phyloP scores from a whole-genome alignment of 148 eudicot genomes.

The Rhododendron molle region DNA sequence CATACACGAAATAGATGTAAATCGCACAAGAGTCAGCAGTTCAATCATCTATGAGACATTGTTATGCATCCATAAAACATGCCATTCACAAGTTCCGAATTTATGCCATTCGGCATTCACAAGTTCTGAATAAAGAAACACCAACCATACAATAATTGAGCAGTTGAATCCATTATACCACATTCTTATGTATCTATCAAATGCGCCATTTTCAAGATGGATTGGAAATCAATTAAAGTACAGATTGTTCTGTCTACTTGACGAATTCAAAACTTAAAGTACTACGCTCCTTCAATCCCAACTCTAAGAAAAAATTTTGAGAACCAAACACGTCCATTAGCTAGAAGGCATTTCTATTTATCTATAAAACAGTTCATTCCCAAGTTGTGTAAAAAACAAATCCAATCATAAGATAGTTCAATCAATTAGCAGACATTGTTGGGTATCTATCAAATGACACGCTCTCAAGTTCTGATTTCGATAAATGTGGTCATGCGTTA shows the following conservation, averaged over 20 bases:
- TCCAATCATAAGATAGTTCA: not conserved
- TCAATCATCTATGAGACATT: not conserved
- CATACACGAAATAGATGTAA: not conserved
- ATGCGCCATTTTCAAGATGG: not conserved
- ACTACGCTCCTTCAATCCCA: not conserved
- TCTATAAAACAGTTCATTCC: not conserved
- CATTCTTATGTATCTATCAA: not conserved
- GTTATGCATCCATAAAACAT: not conserved
- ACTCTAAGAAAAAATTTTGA: not conserved
- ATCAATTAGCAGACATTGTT: not conserved
- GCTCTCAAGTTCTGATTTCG: not conserved
- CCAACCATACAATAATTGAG: not conserved
- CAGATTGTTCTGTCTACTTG: not conserved
- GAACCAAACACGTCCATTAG: not conserved
- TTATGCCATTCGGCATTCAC: no score
- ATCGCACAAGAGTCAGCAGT: not conserved
- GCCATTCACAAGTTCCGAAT: not conserved
- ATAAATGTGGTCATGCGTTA: not conserved
- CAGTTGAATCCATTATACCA: not conserved
- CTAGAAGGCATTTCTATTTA: not conserved
- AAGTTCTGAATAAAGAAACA: not conserved
- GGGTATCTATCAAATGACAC: not conserved
- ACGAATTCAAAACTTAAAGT: not conserved
- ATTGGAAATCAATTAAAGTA: not conserved
- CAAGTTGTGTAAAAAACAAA: not conserved